Conservation (phyloP, 2,329 filamentous ascomycete genomes). For the Coniochaeta prunicola region DNA sequence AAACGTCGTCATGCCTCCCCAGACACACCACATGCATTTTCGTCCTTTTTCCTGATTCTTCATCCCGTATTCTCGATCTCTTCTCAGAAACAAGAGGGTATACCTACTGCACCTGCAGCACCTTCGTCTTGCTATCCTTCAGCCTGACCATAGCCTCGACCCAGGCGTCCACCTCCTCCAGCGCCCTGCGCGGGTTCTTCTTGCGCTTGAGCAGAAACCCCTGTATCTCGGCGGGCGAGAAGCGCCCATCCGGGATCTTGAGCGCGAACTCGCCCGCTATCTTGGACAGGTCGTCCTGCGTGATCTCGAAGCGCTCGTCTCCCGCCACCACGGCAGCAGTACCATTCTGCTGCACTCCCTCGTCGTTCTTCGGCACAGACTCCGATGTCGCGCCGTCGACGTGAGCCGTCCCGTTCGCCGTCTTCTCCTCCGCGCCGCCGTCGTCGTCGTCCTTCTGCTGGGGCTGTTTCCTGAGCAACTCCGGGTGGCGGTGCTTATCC, state of each 20-base stretch:
- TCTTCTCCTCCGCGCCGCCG: neutral
- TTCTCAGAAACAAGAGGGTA: no score
- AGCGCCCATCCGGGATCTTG: constrained; percentile 42
- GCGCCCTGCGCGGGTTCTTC: constrained; percentile 46
- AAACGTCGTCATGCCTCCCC: neutral
- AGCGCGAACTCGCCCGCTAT: constrained; percentile 43
- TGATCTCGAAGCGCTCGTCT: constrained; percentile 8
- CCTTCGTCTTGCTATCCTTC: constrained; percentile 41
- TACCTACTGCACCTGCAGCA: constrained; percentile 40
- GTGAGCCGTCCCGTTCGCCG: neutral
- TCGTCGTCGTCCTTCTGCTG: neutral
- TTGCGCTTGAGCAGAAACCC: constrained; percentile 58
- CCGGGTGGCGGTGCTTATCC: constrained; percentile 19
- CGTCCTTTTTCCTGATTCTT: neutral
- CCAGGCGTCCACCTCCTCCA: constrained; percentile 47
- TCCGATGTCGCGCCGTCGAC: neutral
- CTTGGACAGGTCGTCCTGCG: constrained; percentile 15
- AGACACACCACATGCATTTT: neutral
- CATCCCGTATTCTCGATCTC: neutral
- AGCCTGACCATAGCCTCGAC: constrained; percentile 42
- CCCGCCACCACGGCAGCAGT: constrained; percentile 6
- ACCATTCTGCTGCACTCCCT: neutral
- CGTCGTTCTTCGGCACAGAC: neutral
- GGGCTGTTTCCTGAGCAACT: neutral
- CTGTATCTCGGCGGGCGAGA: constrained; percentile 57